Evolutionary conservation across 2,329 filamentous ascomycete species (phyloP).

Genomic region (Byssoonygena ceratinophila): DNA sequence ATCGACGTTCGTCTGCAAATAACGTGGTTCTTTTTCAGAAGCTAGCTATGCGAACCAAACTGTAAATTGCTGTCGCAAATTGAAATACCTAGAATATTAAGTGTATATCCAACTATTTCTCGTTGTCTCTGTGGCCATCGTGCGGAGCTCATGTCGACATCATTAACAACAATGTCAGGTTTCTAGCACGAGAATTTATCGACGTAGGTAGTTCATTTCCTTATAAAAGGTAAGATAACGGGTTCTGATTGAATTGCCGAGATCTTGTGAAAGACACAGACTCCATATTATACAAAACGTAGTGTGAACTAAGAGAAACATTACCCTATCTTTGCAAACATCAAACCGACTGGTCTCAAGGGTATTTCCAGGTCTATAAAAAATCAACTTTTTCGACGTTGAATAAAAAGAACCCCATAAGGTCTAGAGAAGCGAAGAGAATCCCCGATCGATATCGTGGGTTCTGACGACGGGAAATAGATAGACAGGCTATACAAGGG

Average conservation of each 20-base stretch:
- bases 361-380: not conserved
- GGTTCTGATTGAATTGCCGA: not conserved
- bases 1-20: too few relatives aligned
- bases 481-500: too few relatives aligned
- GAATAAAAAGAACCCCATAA: not conserved
- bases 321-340: not conserved
- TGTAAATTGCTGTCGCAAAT: not conserved
- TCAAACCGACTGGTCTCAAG: not conserved
- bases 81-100: not conserved
- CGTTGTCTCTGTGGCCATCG: too few relatives aligned
- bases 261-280: not conserved
- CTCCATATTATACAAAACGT: not conserved
- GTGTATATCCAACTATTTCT: too few relatives aligned
- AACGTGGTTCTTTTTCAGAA: not conserved
- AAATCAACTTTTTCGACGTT: not conserved
- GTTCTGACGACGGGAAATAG: too few relatives aligned
- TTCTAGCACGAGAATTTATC: too few relatives aligned
- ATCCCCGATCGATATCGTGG: not conserved
- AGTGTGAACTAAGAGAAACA: not conserved
- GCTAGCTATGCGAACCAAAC: constrained; percentile 2
- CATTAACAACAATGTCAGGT: too few relatives aligned
- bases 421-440: not conserved
- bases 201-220: too few relatives aligned
- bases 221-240: too few relatives aligned
- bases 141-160: too few relatives aligned